Conservation (phyloP, 2,329 filamentous ascomycete species). For the Byssothecium circinans region DNA sequence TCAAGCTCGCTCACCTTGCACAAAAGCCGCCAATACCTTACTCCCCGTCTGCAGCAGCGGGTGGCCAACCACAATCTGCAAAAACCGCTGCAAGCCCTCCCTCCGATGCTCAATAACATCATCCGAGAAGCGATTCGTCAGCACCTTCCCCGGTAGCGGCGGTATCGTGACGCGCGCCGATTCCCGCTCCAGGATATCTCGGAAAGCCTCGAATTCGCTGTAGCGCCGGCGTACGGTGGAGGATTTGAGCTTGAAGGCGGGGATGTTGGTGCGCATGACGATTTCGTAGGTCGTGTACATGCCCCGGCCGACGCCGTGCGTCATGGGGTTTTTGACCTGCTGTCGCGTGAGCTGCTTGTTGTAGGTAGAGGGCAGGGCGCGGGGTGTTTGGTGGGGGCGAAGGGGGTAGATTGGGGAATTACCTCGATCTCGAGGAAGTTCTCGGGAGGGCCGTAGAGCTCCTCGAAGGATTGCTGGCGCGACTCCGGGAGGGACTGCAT, state of each 20-base stretch:
- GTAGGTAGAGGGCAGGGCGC: too few species aligned
- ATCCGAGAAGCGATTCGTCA: conserved; percentile 96
- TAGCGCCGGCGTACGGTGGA: conserved; percentile 89
- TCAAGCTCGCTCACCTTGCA: conserved; percentile 69
- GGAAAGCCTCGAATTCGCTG: conserved; percentile 98
- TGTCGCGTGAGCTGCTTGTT: conserved; percentile 23
- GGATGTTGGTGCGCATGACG: conserved; percentile 96
- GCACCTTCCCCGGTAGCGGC: conserved; percentile 93
- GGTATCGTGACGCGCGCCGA: conserved; percentile 93
- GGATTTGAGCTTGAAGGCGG: conserved; percentile 89
- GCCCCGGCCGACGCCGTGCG: conserved; percentile 87
- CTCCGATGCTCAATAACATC: conserved; percentile 95
- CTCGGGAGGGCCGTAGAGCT: conserved; percentile 97
- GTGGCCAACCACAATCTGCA: conserved; percentile 97
- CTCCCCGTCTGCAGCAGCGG: conserved; percentile 95
- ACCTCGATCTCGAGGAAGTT: conserved; percentile 99
- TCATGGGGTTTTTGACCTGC: conserved; percentile 89
- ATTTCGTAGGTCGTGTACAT: conserved; percentile 99
- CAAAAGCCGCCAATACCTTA: conserved; percentile 93
- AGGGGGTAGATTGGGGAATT: conserved; percentile 22
- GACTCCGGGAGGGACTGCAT: conserved; percentile 68
- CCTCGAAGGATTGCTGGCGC: conserved; percentile 93
- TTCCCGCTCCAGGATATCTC: conserved; percentile 96
- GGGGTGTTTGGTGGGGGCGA: too few species aligned
- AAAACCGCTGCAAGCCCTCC: conserved; percentile 88